phyloP scores from a whole-genome alignment of 2,329 filamentous ascomycete genomes.

The Cytospora leucostoma region DNA sequence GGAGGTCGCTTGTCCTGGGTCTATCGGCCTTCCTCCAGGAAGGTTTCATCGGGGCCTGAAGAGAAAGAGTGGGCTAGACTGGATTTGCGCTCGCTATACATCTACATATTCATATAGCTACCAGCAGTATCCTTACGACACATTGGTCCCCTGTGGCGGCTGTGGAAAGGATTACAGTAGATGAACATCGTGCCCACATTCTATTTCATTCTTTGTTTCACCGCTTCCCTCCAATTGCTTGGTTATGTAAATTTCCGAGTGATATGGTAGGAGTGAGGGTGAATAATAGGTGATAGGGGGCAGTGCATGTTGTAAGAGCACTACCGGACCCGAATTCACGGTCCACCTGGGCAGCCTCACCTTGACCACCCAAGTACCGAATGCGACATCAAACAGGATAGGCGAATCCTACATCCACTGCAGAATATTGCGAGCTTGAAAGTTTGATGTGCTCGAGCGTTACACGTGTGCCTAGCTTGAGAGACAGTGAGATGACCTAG shows the following conservation, averaged over 20 bases:
- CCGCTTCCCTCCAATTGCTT: background rate
- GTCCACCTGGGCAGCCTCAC: background rate
- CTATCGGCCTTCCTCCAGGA: background rate
- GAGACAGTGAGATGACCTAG: too few relatives aligned
- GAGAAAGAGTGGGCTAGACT: background rate
- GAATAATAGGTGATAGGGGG: background rate
- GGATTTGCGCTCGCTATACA: background rate
- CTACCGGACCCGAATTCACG: too few relatives aligned
- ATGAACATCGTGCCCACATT: background rate
- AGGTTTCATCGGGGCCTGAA: background rate
- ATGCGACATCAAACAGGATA: too few relatives aligned
- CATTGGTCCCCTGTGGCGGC: background rate
- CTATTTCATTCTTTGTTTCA: background rate
- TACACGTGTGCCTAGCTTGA: too few relatives aligned
- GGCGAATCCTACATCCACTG: too few relatives aligned
- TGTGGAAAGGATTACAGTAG: constrained; percentile 3
- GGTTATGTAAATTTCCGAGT: background rate
- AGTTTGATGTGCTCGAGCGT: too few relatives aligned
- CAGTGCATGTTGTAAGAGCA: background rate
- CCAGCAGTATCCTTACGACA: background rate
- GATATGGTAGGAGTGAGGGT: background rate
- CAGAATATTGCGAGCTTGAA: too few relatives aligned
- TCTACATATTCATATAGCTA: background rate
- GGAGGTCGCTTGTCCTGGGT: background rate
- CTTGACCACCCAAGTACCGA: background rate